Base-by-base conservation (phyloP, 805 yeast genomes). In the Hanseniaspora singularis region DNA sequence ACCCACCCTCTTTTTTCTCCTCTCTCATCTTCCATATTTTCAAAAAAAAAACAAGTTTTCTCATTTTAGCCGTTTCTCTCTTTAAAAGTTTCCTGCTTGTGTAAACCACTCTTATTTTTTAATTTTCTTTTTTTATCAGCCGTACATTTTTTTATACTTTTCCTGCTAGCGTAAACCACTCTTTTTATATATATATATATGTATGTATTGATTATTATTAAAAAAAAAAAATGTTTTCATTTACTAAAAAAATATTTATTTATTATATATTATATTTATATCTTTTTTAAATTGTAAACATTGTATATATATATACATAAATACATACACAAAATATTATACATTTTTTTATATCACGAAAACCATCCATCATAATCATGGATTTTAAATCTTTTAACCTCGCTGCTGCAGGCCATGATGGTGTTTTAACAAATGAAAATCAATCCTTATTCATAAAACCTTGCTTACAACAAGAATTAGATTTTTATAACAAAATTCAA, bases 331-430 rank as follows among this genome's bases (percentile, higher is more conserved):
- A n/a, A n/a, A n/a, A n/a, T n/a, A n/a, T 3, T 5, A 15, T 14
- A 5, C 10, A 33, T 14, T 16, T 19, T 19, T n/a, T 19, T 14
- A 33, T 15, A n/a, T n/a, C n/a, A n/a, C n/a, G n/a, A n/a, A n/a
- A n/a, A n/a, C n/a, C n/a, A n/a, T n/a, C n/a, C n/a, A n/a, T n/a
- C n/a, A 11, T 3, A 19, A 12, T 10, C 7, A 45, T 45, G 49
- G 24, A 20, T 20, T 19, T 47, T 28, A 39, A 43, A 24, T 33
- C 37, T 24, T 48, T 61, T 40, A 52, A 60, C 47, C 84, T 82
- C 57, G 81, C 78, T 62, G 97, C 92, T 2, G 97, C 96, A 0
- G 98, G 98, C 5, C 98, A 89, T 57, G 83, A 71, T 5, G 97
- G 95, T 0, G 73, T 81, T 2, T 54, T 85, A 46, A 72, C 74